These are phyloP conservation scores for Geotrichum europaeum DNA, from an alignment of 1,139 yeast genomes.

Conservation along the genomic window DNA sequence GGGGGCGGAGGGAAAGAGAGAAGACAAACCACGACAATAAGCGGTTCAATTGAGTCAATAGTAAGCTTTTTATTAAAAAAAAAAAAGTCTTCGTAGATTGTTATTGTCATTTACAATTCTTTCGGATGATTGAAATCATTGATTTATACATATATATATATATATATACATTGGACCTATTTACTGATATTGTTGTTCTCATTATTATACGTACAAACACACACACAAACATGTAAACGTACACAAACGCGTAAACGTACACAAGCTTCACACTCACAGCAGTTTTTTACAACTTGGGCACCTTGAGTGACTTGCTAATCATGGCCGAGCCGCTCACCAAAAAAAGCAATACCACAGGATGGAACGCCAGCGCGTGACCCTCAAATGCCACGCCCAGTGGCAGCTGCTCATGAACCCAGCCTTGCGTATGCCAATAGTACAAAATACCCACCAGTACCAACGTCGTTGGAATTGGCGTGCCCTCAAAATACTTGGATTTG, in stretches of 20 bases:
- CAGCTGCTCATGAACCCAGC: constrained; percentile 41
- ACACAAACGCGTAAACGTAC: neutral
- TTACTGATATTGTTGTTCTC: neutral
- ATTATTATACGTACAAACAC: constrained; percentile 4
- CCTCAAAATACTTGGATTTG: constrained; percentile 77
- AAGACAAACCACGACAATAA: too few species aligned
- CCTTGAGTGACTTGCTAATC: constrained; percentile 82
- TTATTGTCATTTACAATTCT: too few species aligned
- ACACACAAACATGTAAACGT: neutral
- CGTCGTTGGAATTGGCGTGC: constrained; percentile 91
- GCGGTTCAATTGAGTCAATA: too few species aligned
- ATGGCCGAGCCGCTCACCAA: constrained; percentile 81
- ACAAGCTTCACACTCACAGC: neutral
- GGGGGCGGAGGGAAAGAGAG: too few species aligned
- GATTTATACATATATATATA: too few species aligned
- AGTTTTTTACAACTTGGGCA: constrained; percentile 67
- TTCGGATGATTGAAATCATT: too few species aligned
- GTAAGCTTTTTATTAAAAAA: too few species aligned
- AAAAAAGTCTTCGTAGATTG: too few species aligned
- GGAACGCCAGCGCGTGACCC: constrained; percentile 63
- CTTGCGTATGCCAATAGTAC: constrained; percentile 53
- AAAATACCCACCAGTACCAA: constrained; percentile 64
- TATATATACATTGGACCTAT: too few species aligned
- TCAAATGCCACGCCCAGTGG: constrained; percentile 55
- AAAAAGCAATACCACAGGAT: constrained; percentile 60